phyloP scores from a whole-genome alignment of 2,329 filamentous ascomycete genomes.

The Aspergillus clavatus region DNA sequence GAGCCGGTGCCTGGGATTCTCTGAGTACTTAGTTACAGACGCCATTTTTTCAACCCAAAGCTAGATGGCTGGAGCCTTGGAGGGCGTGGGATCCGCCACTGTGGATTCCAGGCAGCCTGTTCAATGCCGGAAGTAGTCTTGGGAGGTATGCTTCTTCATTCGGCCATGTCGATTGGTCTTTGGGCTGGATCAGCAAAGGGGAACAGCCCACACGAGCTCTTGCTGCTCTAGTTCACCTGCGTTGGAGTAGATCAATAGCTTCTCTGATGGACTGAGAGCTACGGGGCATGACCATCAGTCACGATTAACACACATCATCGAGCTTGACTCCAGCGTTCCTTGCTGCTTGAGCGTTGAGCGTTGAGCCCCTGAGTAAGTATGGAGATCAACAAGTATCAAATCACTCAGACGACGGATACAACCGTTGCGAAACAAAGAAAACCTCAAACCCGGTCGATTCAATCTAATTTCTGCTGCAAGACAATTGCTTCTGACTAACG shows the following conservation, averaged over 20 bases:
- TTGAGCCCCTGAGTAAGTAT: neutral
- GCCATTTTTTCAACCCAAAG: neutral
- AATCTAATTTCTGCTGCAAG: no score
- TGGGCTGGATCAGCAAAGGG: neutral
- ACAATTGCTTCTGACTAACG: no score
- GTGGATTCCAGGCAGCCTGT: neutral
- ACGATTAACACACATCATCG: neutral
- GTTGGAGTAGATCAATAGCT: neutral
- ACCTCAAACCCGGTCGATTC: no score
- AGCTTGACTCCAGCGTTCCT: no score
- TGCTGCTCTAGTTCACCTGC: neutral
- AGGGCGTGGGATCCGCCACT: neutral
- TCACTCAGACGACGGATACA: neutral
- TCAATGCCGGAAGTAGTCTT: no score
- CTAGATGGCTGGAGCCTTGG: no score
- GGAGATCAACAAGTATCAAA: no score
- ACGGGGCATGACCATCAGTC: neutral
- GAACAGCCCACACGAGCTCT: neutral
- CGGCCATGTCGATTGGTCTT: neutral
- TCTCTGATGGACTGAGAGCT: neutral
- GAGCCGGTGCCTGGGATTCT: neutral
- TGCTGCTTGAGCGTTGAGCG: no score
- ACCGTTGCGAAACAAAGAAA: neutral
- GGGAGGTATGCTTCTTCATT: neutral
- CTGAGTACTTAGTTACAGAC: neutral